Percentiles rank a stretch among this genome's conserved stretches.
These are phyloP conservation scores for Fraxinus albicans DNA, from an alignment of 305 asterid genomes.

Conservation along the genomic window DNA sequence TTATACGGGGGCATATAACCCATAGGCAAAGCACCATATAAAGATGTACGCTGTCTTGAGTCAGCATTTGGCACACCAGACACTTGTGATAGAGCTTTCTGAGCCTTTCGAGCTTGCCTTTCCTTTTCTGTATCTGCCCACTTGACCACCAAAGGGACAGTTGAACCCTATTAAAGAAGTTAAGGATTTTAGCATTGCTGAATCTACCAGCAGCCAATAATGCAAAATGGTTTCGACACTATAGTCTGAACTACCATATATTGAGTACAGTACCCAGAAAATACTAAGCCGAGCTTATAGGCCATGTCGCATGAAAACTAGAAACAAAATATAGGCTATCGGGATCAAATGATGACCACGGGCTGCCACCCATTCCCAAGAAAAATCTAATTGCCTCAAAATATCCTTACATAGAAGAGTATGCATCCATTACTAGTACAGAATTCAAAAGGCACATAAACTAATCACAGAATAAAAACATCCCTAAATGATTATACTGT, in stretches of 20 bases:
- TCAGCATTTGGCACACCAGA: constrained; percentile 47
- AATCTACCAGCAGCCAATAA: background rate
- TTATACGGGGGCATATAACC: constrained; percentile 78
- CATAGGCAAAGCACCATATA: constrained; percentile 73
- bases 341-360: background rate
- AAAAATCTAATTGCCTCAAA: background rate
- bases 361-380: background rate
- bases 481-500: background rate
- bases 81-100: constrained; percentile 61
- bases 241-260: background rate
- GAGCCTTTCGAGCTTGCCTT: constrained; percentile 82
- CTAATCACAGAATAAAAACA: constrained; percentile 1
- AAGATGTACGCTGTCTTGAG: constrained; percentile 64
- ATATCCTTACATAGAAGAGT: background rate
- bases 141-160: constrained; percentile 86
- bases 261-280: background rate
- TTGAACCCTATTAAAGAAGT: constrained; percentile 57
- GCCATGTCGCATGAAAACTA: background rate
- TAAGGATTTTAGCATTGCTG: constrained; percentile 11
- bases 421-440: background rate
- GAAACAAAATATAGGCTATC: background rate
- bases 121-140: constrained; percentile 99
- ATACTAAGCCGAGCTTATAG: background rate
- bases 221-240: background rate
- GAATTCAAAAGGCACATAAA: background rate